phyloP scores from a whole-genome alignment of 1,284 basidiomycete genomes.

The Sanghuangporus sanghuang region DNA sequence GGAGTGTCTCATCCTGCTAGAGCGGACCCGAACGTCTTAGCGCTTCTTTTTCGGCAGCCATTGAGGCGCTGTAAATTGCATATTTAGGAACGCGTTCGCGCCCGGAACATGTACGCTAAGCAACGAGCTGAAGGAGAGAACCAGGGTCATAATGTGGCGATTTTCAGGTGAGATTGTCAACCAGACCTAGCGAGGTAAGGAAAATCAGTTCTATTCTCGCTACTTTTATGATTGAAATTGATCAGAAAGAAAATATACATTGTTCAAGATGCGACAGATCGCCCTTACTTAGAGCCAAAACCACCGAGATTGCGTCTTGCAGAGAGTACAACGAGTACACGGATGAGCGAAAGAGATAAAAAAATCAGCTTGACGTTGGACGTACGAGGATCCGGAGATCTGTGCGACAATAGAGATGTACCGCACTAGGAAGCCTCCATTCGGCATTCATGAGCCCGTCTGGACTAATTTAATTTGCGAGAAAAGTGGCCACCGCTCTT shows the following conservation, averaged over 20 bases:
- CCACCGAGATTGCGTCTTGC: no score
- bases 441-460: no score
- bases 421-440: no score
- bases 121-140: not conserved
- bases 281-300: no score
- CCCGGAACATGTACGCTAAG: not conserved
- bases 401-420: no score
- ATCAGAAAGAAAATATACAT: not conserved
- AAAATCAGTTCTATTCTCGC: not conserved
- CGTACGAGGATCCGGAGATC: no score
- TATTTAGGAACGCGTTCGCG: not conserved
- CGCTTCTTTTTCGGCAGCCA: not conserved
- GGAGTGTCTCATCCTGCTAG: not conserved
- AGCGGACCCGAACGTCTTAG: no score
- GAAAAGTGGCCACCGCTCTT: not conserved
- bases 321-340: no score
- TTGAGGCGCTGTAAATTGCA: not conserved
- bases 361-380: no score
- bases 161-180: not conserved
- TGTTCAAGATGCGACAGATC: no score
- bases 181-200: not conserved
- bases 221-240: not conserved
- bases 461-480: not conserved
- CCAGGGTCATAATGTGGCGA: not conserved
- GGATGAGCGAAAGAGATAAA: no score